Percentiles rank a stretch among this genome's conserved stretches.
Conservation (phyloP, 129 eudicot genomes). For the Deinandra increscens region DNA sequence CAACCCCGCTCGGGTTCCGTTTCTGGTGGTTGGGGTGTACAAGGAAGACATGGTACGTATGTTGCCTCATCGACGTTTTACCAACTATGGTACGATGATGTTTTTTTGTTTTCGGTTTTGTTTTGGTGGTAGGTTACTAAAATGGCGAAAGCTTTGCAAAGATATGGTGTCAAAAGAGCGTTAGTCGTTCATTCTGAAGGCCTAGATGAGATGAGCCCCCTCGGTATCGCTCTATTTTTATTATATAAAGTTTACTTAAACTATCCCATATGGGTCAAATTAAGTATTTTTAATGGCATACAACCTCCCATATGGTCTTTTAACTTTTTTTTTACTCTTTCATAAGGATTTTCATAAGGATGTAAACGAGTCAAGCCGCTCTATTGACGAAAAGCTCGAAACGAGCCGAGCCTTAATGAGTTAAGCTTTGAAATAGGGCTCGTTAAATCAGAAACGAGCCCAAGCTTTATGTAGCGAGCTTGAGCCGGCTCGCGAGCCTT, state of each 20-base stretch:
- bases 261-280: not conserved
- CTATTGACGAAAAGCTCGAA: too few species aligned
- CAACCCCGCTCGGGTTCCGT: constrained; percentile 78
- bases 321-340: too few species aligned
- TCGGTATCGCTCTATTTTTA: constrained; percentile 41
- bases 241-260: not conserved
- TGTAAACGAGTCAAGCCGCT: too few species aligned
- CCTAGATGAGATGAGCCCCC: constrained; percentile 89
- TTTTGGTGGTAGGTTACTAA: constrained; percentile 51
- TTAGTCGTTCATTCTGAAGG: constrained; percentile 91
- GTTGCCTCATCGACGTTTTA: not conserved
- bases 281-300: too few species aligned
- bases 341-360: too few species aligned
- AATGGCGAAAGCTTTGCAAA: constrained; percentile 86
- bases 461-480: too few species aligned
- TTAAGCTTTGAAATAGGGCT: too few species aligned
- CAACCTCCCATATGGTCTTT: too few species aligned
- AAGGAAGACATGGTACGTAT: constrained; percentile 57
- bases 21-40: constrained; percentile 82
- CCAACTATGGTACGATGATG: not conserved
- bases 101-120: constrained; percentile 4
- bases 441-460: too few species aligned
- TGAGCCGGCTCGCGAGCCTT: too few species aligned
- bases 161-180: constrained; percentile 84
- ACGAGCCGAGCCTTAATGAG: too few species aligned